Evolutionary conservation across 2,329 filamentous ascomycete genomes (phyloP).

Genomic region (Plenodomus lindquistii): DNA sequence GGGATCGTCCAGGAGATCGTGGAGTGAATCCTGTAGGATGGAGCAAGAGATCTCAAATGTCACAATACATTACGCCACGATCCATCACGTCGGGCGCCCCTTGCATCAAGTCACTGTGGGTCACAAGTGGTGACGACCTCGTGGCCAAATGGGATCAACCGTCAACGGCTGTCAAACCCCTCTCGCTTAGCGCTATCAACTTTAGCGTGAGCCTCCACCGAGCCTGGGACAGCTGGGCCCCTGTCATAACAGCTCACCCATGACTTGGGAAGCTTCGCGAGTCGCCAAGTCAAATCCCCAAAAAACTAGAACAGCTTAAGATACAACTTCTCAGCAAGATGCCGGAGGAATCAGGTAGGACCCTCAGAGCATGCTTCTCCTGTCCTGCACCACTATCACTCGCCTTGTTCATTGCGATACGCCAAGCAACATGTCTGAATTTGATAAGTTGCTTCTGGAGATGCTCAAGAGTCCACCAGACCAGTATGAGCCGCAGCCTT

Average conservation of each 20-base stretch:
- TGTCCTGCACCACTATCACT: constrained; percentile 5
- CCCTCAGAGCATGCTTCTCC: constrained; percentile 3
- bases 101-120: not conserved
- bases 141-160: not conserved
- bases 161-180: not conserved
- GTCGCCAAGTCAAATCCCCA: constrained; percentile 3
- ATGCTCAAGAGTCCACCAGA: constrained; percentile 30
- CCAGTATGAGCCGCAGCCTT: constrained; percentile 30
- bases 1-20: not conserved
- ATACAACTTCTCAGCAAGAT: not conserved
- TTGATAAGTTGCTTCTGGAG: constrained; percentile 20
- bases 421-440: constrained; percentile 16
- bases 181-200: not conserved
- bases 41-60: not conserved
- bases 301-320: constrained; percentile 1
- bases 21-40: not conserved
- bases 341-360: not conserved
- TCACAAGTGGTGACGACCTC: not conserved
- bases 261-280: not conserved
- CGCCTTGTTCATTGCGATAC: constrained; percentile 2
- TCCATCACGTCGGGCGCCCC: not conserved
- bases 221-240: not conserved
- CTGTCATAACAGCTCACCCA: not conserved
- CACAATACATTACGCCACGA: too few species aligned
- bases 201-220: not conserved